phyloP scores from a whole-genome alignment of 352 stramenopile species.

The Phytophthora citrophthora region DNA sequence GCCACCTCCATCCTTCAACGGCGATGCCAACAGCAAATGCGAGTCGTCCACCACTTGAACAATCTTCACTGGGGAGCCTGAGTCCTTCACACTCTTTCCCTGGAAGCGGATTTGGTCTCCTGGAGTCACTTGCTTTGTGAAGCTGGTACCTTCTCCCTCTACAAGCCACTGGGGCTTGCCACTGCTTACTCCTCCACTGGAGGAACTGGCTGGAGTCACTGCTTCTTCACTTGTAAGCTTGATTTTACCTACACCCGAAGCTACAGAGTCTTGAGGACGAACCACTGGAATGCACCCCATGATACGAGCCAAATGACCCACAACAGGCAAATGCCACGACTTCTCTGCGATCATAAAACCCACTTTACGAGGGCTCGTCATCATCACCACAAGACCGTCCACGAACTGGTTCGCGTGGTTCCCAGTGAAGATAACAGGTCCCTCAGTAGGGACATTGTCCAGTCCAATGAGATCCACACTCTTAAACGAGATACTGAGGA shows the following conservation, averaged over 20 bases:
- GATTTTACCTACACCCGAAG: constrained; percentile 73
- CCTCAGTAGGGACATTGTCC: constrained; percentile 96
- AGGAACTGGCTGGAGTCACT: constrained; percentile 34
- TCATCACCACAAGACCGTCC: constrained; percentile 96
- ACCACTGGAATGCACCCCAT: constrained; percentile 97
- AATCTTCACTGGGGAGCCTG: constrained; percentile 85
- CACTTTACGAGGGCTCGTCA: constrained; percentile 93
- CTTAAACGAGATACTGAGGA: constrained; percentile 98
- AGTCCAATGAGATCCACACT: constrained; percentile 96
- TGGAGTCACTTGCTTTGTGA: constrained; percentile 73
- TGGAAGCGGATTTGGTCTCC: constrained; percentile 85
- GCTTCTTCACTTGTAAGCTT: constrained; percentile 46
- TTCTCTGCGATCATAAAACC: constrained; percentile 99
- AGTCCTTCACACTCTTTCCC: constrained; percentile 81
- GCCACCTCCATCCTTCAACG: constrained; percentile 45
- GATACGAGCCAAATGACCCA: constrained; percentile 94
- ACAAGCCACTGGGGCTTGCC: constrained; percentile 46
- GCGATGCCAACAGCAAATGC: constrained; percentile 70
- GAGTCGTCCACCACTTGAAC: constrained; percentile 86
- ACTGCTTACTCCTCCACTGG: constrained; percentile 29
- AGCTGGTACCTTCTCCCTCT: constrained; percentile 71
- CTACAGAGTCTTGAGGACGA: constrained; percentile 94
- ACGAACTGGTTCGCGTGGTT: constrained; percentile 99
- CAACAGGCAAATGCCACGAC: constrained; percentile 93
- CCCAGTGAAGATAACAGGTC: constrained; percentile 97